These are phyloP conservation scores for Xerocomellus intermedius DNA, from an alignment of 768 basidiomycete species.

Conservation along the genomic window DNA sequence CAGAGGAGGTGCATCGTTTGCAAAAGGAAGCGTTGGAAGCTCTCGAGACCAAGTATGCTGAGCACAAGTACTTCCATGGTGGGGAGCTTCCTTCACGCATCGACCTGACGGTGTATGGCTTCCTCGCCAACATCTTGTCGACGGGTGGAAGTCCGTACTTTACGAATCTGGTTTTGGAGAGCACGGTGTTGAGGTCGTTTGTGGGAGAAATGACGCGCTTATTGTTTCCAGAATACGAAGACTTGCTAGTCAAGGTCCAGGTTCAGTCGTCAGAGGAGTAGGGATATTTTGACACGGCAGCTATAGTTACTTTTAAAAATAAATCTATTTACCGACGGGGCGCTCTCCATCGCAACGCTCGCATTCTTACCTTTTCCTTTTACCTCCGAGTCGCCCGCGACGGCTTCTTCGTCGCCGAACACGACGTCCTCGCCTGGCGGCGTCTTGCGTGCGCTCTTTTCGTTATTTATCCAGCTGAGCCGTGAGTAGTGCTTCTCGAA, in stretches of 20 bases:
- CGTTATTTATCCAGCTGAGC: background rate
- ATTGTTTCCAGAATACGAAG: slow-evolving; percentile 30
- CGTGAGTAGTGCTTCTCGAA: slow-evolving; percentile 12
- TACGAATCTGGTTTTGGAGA: slow-evolving; percentile 20
- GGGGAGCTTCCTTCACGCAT: slow-evolving; percentile 27
- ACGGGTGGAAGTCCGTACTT: slow-evolving; percentile 28
- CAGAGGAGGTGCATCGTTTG: slow-evolving; percentile 31
- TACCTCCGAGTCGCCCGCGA: background rate
- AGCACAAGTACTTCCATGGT: slow-evolving; percentile 27
- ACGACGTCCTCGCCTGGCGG: slow-evolving; percentile 9
- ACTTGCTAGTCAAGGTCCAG: slow-evolving; percentile 12
- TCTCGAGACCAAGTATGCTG: slow-evolving; percentile 28
- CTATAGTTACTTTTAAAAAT: background rate
- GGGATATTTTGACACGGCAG: background rate
- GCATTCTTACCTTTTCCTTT: background rate
- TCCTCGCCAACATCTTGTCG: slow-evolving; percentile 31
- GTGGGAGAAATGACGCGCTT: slow-evolving; percentile 23
- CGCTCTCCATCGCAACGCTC: slow-evolving; percentile 18
- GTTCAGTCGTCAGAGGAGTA: background rate
- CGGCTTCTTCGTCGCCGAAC: background rate
- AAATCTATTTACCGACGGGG: background rate
- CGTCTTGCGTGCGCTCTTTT: slow-evolving; percentile 3
- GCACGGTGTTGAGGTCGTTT: slow-evolving; percentile 18
- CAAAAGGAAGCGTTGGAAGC: slow-evolving; percentile 32
- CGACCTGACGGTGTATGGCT: slow-evolving; percentile 30